Evolutionary conservation across 331 rosid species (phyloP).

Genomic region (Malus hybrid): DNA sequence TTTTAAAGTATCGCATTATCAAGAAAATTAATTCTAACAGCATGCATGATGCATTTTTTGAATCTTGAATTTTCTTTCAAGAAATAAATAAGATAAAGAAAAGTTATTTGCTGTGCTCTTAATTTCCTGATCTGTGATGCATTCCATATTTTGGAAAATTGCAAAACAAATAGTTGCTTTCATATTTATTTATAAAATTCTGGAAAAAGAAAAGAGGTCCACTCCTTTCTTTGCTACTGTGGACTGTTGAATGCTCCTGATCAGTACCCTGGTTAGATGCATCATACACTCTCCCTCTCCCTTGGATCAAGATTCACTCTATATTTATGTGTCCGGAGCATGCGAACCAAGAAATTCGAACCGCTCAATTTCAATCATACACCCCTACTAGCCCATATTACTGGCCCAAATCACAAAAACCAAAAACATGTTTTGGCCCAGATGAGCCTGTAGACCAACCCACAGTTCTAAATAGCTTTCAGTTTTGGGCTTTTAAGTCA

Average conservation of each 20-base stretch:
- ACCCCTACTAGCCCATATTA: too few species aligned
- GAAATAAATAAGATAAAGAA: neutral
- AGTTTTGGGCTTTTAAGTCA: neutral
- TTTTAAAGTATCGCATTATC: too few species aligned
- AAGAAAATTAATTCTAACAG: neutral
- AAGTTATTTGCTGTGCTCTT: neutral
- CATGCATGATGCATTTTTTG: neutral
- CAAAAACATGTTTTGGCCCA: neutral
- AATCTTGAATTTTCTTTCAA: neutral
- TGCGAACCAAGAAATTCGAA: too few species aligned
- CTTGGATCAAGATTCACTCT: too few species aligned
- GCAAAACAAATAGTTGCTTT: neutral
- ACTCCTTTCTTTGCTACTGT: neutral
- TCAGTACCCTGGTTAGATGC: neutral
- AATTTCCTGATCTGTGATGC: neutral
- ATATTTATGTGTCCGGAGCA: too few species aligned
- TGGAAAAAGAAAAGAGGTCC: neutral
- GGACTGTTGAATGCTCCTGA: neutral
- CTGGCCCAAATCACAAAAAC: too few species aligned
- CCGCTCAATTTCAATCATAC: too few species aligned
- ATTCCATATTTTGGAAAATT: neutral
- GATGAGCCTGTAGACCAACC: neutral
- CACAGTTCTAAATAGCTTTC: neutral
- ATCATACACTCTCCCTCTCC: too few species aligned
- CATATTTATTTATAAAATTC: too few species aligned